Evolutionary conservation across 2,329 filamentous ascomycete species (phyloP), one percentile per base, ranked within the genome.

Genomic region (Neurospora crassa): DNA sequence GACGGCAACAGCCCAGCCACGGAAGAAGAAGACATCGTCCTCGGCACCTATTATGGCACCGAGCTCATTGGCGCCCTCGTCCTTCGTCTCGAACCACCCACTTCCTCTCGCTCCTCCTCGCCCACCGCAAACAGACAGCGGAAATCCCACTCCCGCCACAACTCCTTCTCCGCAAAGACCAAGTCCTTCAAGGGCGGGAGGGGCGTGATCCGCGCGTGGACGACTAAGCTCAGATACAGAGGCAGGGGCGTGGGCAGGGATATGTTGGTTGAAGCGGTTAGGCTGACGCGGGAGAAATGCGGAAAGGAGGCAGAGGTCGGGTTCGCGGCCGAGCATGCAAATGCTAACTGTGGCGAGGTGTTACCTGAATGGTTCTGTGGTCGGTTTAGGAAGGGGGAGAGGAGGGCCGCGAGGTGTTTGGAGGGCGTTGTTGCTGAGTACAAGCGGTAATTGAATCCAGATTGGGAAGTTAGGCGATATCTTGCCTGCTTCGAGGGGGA

Each of bases 151-250:
- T 79, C 79, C 70, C 79, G 82, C 79, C 77, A 80, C 78, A 78
- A 77, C 75, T 79, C 76, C 14, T 63, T 63, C 16, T 34, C 24
- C 0, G 53, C 53, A 14, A 63, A 63, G 1, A 10, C 24, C 68
- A 63, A 63, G 1, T 18, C 14, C 68, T 76, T 83, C 75, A 83
- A 83, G 74, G 88, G 89, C 43, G 91, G 90, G 69, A 87, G 86
- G 73, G 92, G 90, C 10, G 83, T 93, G 68, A 90, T 97, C 71
- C 88, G 92, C 40, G 93, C 92, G 1, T 97, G 94, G 93, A 95
- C 93, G 1, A 92, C 93, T 1, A 85, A 86, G 78, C 81, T 89
- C 69, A 84, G 85, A 75, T 93, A 93, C 79, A 86, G 94, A 37
- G 84, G 87, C 41, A 88, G 88, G 73, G 93, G 93, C 0, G 84